Evolutionary conservation across 768 basidiomycete species (phyloP), one percentile per base, ranked within the genome.

Genomic region (Cantharellus anzutake): DNA sequence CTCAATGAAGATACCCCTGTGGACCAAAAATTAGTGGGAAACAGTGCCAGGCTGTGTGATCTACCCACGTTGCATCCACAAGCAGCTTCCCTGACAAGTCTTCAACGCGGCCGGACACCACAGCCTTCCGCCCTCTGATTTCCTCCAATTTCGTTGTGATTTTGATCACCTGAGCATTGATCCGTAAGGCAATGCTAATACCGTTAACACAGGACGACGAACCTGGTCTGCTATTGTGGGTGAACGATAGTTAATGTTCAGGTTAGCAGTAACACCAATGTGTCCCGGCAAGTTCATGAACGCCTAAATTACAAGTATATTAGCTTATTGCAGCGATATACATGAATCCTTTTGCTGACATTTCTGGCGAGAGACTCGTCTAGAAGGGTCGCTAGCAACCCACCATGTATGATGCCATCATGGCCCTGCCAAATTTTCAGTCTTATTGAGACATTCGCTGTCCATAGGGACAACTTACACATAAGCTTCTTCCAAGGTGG

Each of bases 371-470:
- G 67, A 14, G 75, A 74, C 74, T 99, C 94, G 63, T 99, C 94
- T 59, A 96, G 68, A 16, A 98, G 70, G 2, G 91, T 96, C 42
- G 92, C 90, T 20, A 98, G 73, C 61, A 98, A 66, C 1, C 94
- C 94, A 0, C 94, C 94, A 65, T 99, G 94, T 2, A 97, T 73
- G 62, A 99, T 91, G 0, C 94, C 94, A 70, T 94, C 91, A 63
- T 94, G 85, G 2, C 88, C 62, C 50, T 60, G 41, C 37, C 35
- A 41, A 38, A 55, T 56, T 29, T 35, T n/a, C 44, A 35, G 11
- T 7, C 40, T 59, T 41, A 61, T 16, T 55, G 7, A 35, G 52
- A 55, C 7, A 11, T 11, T 7, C 7, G 52, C 16, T 14, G 52
- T 55, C 16, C 7, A 35, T 11, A 55, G 16, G 7, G 2, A 55